Evolutionary conservation across 345 rosid genomes (phyloP).

Genomic region (Populus davidiana): DNA sequence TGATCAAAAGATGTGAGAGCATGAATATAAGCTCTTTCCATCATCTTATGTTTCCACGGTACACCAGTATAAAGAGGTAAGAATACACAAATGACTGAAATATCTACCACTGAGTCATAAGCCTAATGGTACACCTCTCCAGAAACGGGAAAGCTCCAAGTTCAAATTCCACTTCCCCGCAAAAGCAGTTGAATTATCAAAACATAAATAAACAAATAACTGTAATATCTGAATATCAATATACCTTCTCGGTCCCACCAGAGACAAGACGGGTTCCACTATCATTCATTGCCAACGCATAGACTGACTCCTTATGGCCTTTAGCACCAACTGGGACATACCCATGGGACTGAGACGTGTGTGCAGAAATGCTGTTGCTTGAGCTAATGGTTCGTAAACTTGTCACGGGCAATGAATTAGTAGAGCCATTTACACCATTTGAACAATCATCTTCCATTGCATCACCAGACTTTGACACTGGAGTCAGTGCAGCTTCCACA

Average conservation of each 20-base stretch:
- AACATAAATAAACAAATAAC: background rate
- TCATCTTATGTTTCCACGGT: background rate
- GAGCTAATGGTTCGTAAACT: slow-evolving; percentile 79
- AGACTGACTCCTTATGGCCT: slow-evolving; percentile 99
- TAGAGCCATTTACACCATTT: slow-evolving; percentile 61
- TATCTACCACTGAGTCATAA: background rate
- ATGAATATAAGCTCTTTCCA: background rate
- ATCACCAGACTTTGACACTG: slow-evolving; percentile 70
- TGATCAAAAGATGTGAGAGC: slow-evolving; percentile 8
- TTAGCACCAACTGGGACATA: slow-evolving; percentile 77
- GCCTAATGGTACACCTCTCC: background rate
- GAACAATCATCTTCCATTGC: slow-evolving; percentile 69
- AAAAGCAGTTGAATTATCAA: background rate
- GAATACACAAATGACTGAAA: background rate
- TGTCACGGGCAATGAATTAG: slow-evolving; percentile 56
- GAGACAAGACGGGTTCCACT: slow-evolving; percentile 88
- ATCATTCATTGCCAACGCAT: slow-evolving; percentile 96
- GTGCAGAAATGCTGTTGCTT: slow-evolving; percentile 71
- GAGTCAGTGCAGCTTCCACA: slow-evolving; percentile 84
- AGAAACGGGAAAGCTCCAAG: background rate
- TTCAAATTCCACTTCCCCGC: background rate
- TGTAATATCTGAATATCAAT: slow-evolving; percentile 1
- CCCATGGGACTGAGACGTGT: slow-evolving; percentile 68
- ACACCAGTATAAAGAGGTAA: background rate
- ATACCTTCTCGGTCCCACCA: slow-evolving; percentile 99